Evolutionary conservation across 495 filamentous ascomycete species (phyloP), one percentile per base, ranked within the genome.

Genomic region (Penicillium bialowiezense): DNA sequence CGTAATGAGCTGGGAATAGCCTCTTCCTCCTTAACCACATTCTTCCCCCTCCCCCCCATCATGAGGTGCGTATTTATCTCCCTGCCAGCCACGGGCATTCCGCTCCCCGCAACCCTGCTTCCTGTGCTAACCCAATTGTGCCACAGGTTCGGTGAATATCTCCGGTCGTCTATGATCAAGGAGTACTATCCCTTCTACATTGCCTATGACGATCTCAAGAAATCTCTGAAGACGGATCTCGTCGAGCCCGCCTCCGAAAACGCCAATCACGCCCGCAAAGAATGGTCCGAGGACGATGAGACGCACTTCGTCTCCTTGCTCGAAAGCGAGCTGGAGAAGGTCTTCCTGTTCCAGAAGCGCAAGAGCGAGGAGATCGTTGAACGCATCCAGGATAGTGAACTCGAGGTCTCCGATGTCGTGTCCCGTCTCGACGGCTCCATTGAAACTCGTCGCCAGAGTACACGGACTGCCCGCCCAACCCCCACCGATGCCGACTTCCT

Each of bases 111-210:
- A 19, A 26, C 40, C 35, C 14, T 29, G 13, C 32, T 35, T 48
- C 41, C 49, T 52, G 44, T 59, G 43, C 51, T 57, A 14, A 61
- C 49, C 20, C 28, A 43, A 39, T 56, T 34, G 70, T 68, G 63
- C 65, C 74, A 71, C 74, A 97, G 95, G 76, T 99, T 99, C 79
- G 93, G 93, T 63, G 87, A 95, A 66, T 90, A 97, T 75, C 83
- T 99, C 52, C 87, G 87, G 33, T 90, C 88, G 49, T 96, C 91
- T 54, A 81, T 95, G 60, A 90, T 97, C 70, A 87, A 86, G 73
- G 93, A 97, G 68, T 98, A 91, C 73, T 84, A 88, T 67, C 95
- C 89, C 79, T 87, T 95, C 76, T 99, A 97, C 73, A 97, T 99
- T 69, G 85, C 86, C 67, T 99, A 99, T 69, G 90, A 97, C 56